phyloP scores from a whole-genome alignment of 345 rosid genomes.

The Brassica carinata region DNA sequence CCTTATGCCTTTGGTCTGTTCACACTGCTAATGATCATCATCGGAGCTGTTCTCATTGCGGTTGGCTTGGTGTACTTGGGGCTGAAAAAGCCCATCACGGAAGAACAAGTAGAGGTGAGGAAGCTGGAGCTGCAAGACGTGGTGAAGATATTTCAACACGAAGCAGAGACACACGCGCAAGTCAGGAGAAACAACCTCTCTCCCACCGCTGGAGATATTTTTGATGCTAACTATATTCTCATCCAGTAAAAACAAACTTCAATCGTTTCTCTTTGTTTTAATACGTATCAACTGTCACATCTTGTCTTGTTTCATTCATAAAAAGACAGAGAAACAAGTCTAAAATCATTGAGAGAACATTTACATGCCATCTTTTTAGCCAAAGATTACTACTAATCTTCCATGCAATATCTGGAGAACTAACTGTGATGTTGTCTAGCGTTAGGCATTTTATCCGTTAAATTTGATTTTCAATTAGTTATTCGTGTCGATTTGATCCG shows the following conservation, averaged over 20 bases:
- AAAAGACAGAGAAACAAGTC: neutral
- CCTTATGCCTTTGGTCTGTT: conserved; percentile 93
- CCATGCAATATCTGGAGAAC: too few species aligned
- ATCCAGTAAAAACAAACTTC: conserved; percentile 45
- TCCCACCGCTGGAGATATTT: conserved; percentile 76
- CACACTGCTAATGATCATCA: conserved; percentile 49
- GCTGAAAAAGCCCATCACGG: conserved; percentile 63
- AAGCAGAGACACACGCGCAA: conserved; percentile 96
- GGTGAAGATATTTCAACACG: conserved; percentile 92
- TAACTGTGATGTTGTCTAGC: too few species aligned
- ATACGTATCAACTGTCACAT: neutral
- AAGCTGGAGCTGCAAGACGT: conserved; percentile 81
- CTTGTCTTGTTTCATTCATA: neutral
- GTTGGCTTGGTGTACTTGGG: conserved; percentile 81
- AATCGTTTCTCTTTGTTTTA: neutral
- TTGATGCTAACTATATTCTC: conserved; percentile 59
- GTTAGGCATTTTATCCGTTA: too few species aligned
- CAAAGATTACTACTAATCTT: too few species aligned
- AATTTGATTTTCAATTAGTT: too few species aligned
- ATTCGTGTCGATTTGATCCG: too few species aligned
- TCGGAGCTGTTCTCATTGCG: conserved; percentile 61
- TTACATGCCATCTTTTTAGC: too few species aligned
- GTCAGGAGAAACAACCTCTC: conserved; percentile 67
- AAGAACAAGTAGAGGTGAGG: conserved; percentile 68
- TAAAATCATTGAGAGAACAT: too few species aligned